phyloP scores from a whole-genome alignment of 345 rosid species.

The Pseudoturritis turrita region DNA sequence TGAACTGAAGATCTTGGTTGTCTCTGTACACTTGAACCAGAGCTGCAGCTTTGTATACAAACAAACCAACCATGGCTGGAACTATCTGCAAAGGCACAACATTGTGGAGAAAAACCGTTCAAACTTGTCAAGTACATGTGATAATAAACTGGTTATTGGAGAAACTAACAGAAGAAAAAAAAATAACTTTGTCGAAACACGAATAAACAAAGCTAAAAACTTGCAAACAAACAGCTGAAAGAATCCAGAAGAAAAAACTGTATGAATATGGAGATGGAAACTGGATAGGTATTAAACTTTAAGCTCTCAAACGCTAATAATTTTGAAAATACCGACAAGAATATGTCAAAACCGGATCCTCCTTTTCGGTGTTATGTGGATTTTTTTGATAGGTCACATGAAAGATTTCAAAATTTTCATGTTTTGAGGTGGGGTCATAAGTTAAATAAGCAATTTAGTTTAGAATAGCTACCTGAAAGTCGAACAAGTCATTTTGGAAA shows the following conservation, averaged over 20 bases:
- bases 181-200: background rate
- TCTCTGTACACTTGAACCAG: slow-evolving; percentile 93
- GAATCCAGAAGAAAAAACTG: background rate
- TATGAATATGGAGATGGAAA: background rate
- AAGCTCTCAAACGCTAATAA: background rate
- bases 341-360: background rate
- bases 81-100: slow-evolving; percentile 45
- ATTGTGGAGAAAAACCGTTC: background rate
- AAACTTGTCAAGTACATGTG: background rate
- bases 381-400: background rate
- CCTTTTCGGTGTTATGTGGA: no score
- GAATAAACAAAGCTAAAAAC: background rate
- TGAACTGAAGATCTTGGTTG: slow-evolving; percentile 66
- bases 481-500: slow-evolving; percentile 50
- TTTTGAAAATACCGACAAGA: background rate
- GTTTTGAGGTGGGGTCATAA: background rate
- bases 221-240: background rate
- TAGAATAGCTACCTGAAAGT: slow-evolving; percentile 65
- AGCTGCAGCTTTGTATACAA: slow-evolving; percentile 94
- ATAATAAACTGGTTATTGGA: background rate
- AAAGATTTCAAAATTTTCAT: background rate
- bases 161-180: background rate
- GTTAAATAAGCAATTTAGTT: background rate
- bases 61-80: slow-evolving; percentile 90
- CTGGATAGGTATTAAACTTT: background rate